These are phyloP conservation scores for Naegleria lovaniensis DNA, from an alignment of 208 protist genomes.

Conservation along the genomic window DNA sequence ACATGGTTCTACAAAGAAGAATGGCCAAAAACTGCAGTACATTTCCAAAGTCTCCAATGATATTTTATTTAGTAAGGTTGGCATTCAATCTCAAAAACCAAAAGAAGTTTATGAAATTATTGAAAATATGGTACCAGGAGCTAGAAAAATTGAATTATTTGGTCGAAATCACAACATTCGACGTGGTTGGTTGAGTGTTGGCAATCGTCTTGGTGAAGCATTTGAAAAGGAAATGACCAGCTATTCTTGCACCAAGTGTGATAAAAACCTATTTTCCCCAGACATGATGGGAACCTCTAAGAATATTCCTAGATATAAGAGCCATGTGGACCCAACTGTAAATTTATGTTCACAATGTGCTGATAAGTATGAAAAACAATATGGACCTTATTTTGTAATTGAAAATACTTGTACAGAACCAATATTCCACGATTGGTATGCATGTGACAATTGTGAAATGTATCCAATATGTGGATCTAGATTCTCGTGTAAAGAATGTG, in stretches of 20 bases:
- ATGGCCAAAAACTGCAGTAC: slow-evolving; percentile 37
- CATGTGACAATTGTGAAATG: slow-evolving; percentile 38
- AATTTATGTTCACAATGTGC: slow-evolving; percentile 7
- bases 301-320: background rate
- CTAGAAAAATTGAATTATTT: slow-evolving; percentile 49
- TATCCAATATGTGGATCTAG: slow-evolving; percentile 45
- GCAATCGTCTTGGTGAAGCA: slow-evolving; percentile 39
- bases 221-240: slow-evolving; percentile 19
- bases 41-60: slow-evolving; percentile 43
- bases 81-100: slow-evolving; percentile 43
- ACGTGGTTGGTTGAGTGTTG: slow-evolving; percentile 45
- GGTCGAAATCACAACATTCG: slow-evolving; percentile 45
- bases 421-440: slow-evolving; percentile 43
- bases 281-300: background rate
- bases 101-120: slow-evolving; percentile 48
- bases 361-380: background rate
- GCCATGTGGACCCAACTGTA: background rate
- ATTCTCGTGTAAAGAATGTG: slow-evolving; percentile 42
- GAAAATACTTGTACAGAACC: slow-evolving; percentile 39
- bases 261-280: background rate
- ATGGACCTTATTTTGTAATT: slow-evolving; percentile 20
- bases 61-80: slow-evolving; percentile 38
- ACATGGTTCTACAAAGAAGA: background rate
- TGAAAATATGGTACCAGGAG: slow-evolving; percentile 40
- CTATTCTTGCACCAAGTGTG: background rate